Evolutionary conservation across 2,329 filamentous ascomycete genomes (phyloP), one percentile per base, ranked within the genome.

Genomic region (Chaetomium globosum): DNA sequence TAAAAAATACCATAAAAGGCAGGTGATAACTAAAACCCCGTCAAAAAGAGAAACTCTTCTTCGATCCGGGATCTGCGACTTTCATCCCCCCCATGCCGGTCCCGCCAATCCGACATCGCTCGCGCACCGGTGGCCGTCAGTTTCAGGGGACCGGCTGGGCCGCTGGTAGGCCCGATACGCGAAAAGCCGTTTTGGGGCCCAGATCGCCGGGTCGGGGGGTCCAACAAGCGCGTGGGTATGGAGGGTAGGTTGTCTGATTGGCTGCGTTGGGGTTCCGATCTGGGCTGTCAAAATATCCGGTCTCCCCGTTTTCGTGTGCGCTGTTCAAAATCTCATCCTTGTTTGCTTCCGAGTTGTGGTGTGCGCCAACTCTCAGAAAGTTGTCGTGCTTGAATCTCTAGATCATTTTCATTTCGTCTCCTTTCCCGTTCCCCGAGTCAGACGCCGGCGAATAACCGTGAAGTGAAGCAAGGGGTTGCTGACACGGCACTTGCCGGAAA

Each of bases 141-240:
- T 28, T 52, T 52, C 49, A 19, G 49, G 49, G 49, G 49, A 21
- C 23, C 26, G 49, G 13, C 26, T 26, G 21, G 28, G 12, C 16
- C 31, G 62, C 62, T 64, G 62, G 57, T 64, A 59, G 62, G 62
- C 51, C 51, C 62, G 62, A 64, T 64, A 64, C 49, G 56, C 62
- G 62, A 64, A 33, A n/a, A 21, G 62, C 56, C 62, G 62, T 60
- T 56, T 60, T 49, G 49, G 30, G 49, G 55, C 56, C 62, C 62
- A 64, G 62, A 64, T 64, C 62, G 62, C 39, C 56, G 56, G 62
- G 62, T 59, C 49, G 23, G 28, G 16, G 52, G 31, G 31, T 55
- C 31, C 19, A 10, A n/a, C 28, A 21, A 30, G 52, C 13, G 26
- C 19, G 30, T 43, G 30, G 46, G 10, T 39, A 23, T n/a, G 21